Evolutionary conservation across 2,329 filamentous ascomycete species (phyloP).

Genomic region (Aspergillus unguis): DNA sequence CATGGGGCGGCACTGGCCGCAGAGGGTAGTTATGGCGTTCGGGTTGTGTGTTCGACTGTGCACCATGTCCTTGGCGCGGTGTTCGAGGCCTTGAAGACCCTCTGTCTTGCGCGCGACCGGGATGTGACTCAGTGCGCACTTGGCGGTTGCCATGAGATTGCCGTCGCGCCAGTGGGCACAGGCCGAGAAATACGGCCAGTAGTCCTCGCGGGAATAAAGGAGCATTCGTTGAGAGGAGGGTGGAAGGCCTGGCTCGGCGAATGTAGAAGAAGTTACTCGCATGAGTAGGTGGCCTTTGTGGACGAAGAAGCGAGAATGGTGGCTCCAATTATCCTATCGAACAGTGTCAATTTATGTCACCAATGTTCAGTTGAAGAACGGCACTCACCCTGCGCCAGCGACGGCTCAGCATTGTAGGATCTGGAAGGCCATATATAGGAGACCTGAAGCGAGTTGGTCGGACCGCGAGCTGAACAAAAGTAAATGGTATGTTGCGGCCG

Average conservation of each 20-base stretch:
- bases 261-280: conserved; percentile 55
- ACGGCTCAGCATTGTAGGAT: conserved; percentile 45
- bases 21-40: conserved; percentile 50
- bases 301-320: conserved; percentile 54
- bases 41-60: conserved; percentile 28
- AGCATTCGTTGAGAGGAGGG: conserved; percentile 53
- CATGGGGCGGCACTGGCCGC: conserved; percentile 56
- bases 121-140: conserved; percentile 60
- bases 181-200: conserved; percentile 60
- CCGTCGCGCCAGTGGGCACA: conserved; percentile 63
- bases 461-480: conserved; percentile 57
- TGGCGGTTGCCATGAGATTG: conserved; percentile 57
- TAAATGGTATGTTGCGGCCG: conserved; percentile 54
- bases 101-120: conserved; percentile 43
- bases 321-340: conserved; percentile 48
- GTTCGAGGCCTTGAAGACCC: conserved; percentile 41
- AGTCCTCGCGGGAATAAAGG: conserved; percentile 59
- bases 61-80: conserved; percentile 38
- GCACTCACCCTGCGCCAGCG: conserved; percentile 49
- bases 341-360: no score
- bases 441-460: conserved; percentile 47
- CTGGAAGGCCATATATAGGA: conserved; percentile 47
- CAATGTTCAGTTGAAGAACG: no score
- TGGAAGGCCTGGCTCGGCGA: conserved; percentile 52
- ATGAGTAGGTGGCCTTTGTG: conserved; percentile 55